Evolutionary conservation across 495 filamentous ascomycete genomes (phyloP).

Genomic region (Penicillium ucsense): DNA sequence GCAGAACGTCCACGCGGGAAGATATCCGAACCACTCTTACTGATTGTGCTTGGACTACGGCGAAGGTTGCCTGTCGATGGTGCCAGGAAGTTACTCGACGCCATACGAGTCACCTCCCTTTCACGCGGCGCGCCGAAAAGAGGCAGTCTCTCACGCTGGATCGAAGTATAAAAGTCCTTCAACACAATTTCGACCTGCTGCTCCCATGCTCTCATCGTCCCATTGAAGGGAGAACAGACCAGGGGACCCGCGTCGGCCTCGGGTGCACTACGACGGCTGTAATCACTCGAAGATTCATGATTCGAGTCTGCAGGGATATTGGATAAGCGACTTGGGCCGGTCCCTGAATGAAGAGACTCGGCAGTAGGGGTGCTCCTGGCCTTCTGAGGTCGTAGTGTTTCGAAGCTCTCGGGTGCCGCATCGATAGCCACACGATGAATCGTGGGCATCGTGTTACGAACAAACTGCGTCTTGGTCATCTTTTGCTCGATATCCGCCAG

Average conservation of each 20-base stretch:
- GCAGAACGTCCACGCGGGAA: constrained; percentile 61
- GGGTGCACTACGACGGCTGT: constrained; percentile 20
- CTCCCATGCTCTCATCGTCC: constrained; percentile 75
- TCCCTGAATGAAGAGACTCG: constrained; percentile 4
- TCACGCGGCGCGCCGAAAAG: constrained; percentile 56
- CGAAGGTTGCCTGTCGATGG: constrained; percentile 52
- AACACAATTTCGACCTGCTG: constrained; percentile 79
- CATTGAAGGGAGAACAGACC: constrained; percentile 69
- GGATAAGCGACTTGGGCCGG: constrained; percentile 14
- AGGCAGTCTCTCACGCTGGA: constrained; percentile 75
- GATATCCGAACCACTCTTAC: constrained; percentile 76
- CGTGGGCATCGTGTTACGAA: constrained; percentile 93
- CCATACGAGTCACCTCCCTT: constrained; percentile 28
- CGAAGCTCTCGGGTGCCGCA: constrained; percentile 55
- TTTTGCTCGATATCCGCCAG: constrained; percentile 88
- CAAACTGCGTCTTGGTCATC: constrained; percentile 89
- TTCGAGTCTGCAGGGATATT: constrained; percentile 14
- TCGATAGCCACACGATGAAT: constrained; percentile 68
- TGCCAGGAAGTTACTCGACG: constrained; percentile 39
- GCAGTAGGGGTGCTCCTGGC: constrained; percentile 10
- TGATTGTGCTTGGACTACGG: constrained; percentile 79
- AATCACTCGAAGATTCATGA: constrained; percentile 14
- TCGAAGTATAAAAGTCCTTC: constrained; percentile 84
- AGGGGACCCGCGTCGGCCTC: constrained; percentile 45
- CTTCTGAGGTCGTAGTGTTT: constrained; percentile 39